These are phyloP conservation scores for Colletotrichum sp. DNA, from an alignment of 2,329 filamentous ascomycete species.

Conservation along the genomic window DNA sequence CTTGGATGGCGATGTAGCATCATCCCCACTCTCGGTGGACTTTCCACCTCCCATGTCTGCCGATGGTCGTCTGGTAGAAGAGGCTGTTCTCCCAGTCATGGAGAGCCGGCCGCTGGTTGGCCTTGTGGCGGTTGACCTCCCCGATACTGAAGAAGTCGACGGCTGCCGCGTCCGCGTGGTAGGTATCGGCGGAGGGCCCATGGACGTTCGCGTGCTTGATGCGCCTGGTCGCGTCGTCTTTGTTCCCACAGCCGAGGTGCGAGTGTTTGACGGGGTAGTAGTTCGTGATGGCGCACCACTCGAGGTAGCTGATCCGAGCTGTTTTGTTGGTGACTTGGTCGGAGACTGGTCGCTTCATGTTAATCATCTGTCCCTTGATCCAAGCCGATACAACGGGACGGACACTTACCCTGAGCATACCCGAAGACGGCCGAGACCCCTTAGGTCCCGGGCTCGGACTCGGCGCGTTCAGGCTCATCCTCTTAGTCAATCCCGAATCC, in stretches of 20 bases:
- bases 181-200: conserved; percentile 68
- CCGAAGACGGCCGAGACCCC: conserved; percentile 56
- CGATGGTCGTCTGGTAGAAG: conserved; percentile 49
- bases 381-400: not conserved
- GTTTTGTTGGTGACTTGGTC: conserved; percentile 81
- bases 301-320: conserved; percentile 60
- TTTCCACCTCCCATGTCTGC: conserved; percentile 50
- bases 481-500: conserved; percentile 61
- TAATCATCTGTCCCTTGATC: not conserved
- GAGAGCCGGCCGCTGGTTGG: conserved; percentile 47
- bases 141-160: conserved; percentile 45
- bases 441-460: conserved; percentile 75
- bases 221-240: conserved; percentile 60
- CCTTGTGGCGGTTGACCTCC: conserved; percentile 34
- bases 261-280: conserved; percentile 65
- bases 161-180: conserved; percentile 47
- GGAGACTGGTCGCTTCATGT: conserved; percentile 61
- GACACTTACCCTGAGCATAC: conserved; percentile 55
- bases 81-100: conserved; percentile 36
- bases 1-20: conserved; percentile 51
- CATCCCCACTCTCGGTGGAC: conserved; percentile 39
- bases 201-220: conserved; percentile 63
- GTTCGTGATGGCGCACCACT: conserved; percentile 67
- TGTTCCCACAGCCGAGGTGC: conserved; percentile 44
- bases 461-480: conserved; percentile 73